These are phyloP conservation scores for Friedmanniomyces simplex DNA, from an alignment of 495 filamentous ascomycete species.

Conservation along the genomic window DNA sequence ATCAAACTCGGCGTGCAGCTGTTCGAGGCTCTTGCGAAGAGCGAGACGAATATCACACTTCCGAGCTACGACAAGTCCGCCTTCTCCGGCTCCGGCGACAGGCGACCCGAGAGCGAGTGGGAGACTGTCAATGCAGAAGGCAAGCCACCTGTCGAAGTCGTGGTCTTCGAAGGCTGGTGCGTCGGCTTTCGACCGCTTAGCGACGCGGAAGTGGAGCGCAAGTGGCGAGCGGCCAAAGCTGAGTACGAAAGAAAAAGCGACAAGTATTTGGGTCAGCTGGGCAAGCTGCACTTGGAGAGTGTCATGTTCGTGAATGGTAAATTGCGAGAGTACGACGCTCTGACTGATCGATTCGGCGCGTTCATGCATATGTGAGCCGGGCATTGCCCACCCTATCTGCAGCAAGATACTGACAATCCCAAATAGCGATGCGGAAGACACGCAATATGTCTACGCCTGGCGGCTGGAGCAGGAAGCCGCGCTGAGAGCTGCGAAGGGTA, in stretches of 20 bases:
- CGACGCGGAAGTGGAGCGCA: constrained; percentile 41
- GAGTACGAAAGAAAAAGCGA: constrained; percentile 36
- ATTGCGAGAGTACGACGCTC: constrained; percentile 56
- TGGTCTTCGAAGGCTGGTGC: constrained; percentile 90
- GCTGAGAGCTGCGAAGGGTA: constrained; percentile 52
- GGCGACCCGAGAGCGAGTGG: constrained; percentile 52
- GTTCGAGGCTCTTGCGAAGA: constrained; percentile 48
- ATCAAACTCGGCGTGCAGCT: constrained; percentile 50
- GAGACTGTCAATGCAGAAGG: constrained; percentile 47
- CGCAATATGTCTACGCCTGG: constrained; percentile 77
- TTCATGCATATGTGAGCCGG: constrained; percentile 67
- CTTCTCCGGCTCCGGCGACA: constrained; percentile 69
- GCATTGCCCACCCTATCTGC: background rate
- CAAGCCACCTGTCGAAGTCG: constrained; percentile 44
- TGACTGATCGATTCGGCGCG: constrained; percentile 67
- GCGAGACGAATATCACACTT: constrained; percentile 44
- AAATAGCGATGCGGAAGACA: constrained; percentile 61
- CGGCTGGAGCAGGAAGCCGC: constrained; percentile 68
- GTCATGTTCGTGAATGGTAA: constrained; percentile 62
- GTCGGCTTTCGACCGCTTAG: constrained; percentile 68
- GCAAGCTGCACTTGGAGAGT: constrained; percentile 53
- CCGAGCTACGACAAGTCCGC: constrained; percentile 79
- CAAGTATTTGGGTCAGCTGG: constrained; percentile 39
- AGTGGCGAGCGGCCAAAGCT: constrained; percentile 46
- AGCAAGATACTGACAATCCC: background rate